Conservation (phyloP, 768 basidiomycete genomes). For the Trametes coccinea region DNA sequence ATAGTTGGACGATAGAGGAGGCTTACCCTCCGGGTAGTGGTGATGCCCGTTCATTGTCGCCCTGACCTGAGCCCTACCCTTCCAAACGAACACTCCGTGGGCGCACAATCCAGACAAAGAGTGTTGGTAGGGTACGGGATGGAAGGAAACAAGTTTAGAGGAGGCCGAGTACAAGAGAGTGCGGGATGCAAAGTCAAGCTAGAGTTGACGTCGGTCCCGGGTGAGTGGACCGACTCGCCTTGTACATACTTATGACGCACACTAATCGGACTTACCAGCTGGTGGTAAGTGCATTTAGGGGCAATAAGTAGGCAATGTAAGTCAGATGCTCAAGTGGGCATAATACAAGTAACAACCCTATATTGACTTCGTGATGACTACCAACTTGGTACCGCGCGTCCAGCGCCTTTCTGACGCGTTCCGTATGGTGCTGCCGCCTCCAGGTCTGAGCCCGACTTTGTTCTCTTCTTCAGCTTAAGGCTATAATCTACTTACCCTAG, state of each 20-base stretch:
- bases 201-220: slow-evolving; percentile 10
- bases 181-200: slow-evolving; percentile 6
- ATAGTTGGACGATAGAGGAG: neutral
- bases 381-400: neutral
- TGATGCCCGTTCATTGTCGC: slow-evolving; percentile 18
- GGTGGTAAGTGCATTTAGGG: no score
- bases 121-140: no score
- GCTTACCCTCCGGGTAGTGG: slow-evolving; percentile 16
- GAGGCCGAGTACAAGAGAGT: neutral
- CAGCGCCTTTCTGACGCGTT: slow-evolving; percentile 2
- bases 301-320: neutral
- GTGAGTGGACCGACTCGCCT: neutral
- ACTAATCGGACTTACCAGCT: neutral
- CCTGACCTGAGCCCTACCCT: neutral
- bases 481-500: no score
- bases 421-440: neutral
- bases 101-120: neutral
- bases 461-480: neutral
- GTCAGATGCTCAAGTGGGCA: no score
- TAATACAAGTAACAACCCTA: neutral
- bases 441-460: neutral
- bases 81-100: neutral
- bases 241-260: neutral
- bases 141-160: neutral
- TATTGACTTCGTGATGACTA: neutral